Base-by-base conservation (phyloP, 2,329 filamentous ascomycete species). In the Byssochlamys sp. region DNA sequence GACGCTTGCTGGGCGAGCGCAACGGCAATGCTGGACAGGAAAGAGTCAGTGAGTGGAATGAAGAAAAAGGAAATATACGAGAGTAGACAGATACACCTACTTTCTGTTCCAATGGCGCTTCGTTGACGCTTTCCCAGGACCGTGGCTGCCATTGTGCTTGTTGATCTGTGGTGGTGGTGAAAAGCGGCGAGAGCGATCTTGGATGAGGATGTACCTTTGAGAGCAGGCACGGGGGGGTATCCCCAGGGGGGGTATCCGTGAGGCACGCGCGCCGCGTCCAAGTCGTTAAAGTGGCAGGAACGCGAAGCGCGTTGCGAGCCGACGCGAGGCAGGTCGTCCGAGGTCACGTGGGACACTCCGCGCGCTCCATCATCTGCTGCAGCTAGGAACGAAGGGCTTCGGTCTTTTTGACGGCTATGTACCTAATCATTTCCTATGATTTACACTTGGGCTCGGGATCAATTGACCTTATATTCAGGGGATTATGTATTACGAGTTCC, bases 1-100 rank as follows among this genome's bases (percentile, higher is more conserved):
- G 75, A 62, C 75, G 76, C 71, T 79, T 81, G 66, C 75, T 78
- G 53, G 73, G 70, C 58, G 71, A 72, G 29, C 69, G 72, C 52
- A 71, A 61, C 52, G 71, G 67, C n/a, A 73, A 57, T 35, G 62
- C 62, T 66, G 63, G 58, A 56, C 57, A 56, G 56, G 39, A 55
- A 51, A 64, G 35, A 61, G 59, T 66, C 26, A 59, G 62, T 57
- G 14, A 14, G 49, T 28, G 49, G 27, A 52, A 62, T 59, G 53
- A 55, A 53, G 55, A 55, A 19, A 45, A 55, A 55, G 49, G 49
- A 57, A 57, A 9, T 19, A 58, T 55, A 60, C 56, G 60, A 55
- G 57, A 55, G 29, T 28, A 52, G 55, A 55, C 52, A 56, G 57
- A 52, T 52, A 59, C 28, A 63, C 66, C 68, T 74, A 77, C 76